These are phyloP conservation scores for Aspergillus fijiensis DNA, from an alignment of 2,329 filamentous ascomycete genomes.

Conservation along the genomic window DNA sequence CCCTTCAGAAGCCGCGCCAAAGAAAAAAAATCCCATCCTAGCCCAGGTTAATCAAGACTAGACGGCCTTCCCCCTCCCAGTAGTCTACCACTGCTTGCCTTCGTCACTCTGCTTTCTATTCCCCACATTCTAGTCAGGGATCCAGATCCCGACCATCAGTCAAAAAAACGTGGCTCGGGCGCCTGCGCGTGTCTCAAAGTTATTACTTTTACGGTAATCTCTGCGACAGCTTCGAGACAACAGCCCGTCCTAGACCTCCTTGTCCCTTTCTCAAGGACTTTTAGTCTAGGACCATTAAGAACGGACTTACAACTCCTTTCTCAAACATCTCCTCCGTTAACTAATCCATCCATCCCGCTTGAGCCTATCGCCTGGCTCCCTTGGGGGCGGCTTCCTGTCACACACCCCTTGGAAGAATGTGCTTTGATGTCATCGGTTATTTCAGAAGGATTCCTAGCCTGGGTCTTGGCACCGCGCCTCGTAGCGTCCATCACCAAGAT, in stretches of 20 bases:
- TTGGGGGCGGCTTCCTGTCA: not conserved
- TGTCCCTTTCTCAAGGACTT: too few relatives aligned
- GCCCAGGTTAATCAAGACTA: not conserved
- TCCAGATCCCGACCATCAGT: slow-evolving; percentile 4
- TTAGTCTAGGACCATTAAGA: too few relatives aligned
- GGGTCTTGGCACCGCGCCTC: not conserved
- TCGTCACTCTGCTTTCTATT: not conserved
- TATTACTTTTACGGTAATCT: slow-evolving; percentile 4
- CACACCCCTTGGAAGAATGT: not conserved
- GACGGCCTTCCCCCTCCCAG: not conserved
- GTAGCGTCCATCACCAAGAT: not conserved
- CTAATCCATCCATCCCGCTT: not conserved
- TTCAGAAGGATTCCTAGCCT: not conserved
- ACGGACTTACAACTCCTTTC: too few relatives aligned
- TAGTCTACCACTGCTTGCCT: not conserved
- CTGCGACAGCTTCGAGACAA: not conserved
- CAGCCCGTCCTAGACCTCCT: not conserved
- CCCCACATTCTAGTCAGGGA: slow-evolving; percentile 7
- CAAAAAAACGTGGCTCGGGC: slow-evolving; percentile 6
- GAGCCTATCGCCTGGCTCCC: not conserved
- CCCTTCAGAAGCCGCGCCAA: not conserved
- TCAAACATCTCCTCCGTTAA: not conserved
- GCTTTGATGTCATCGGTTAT: not conserved
- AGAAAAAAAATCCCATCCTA: not conserved
- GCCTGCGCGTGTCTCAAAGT: slow-evolving; percentile 1